Conservation (phyloP, 2,329 filamentous ascomycete genomes). For the Microcyclosporella mali region DNA sequence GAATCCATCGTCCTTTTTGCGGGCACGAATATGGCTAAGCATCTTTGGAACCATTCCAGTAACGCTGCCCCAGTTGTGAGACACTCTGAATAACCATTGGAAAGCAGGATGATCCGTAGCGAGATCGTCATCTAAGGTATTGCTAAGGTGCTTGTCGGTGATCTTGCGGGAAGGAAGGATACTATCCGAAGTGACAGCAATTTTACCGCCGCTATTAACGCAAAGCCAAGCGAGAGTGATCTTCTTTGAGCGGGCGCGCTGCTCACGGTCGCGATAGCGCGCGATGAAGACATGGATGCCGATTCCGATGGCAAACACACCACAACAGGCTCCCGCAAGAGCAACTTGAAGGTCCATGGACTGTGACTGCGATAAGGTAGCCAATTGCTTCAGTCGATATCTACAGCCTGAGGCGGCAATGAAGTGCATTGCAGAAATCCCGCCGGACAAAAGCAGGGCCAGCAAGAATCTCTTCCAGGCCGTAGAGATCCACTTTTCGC, state of each 20-base stretch:
- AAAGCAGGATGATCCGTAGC: slow-evolving; percentile 71
- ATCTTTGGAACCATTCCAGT: slow-evolving; percentile 64
- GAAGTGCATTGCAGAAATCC: slow-evolving; percentile 89
- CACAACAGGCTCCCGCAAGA: slow-evolving; percentile 60
- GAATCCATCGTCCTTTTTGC: slow-evolving; percentile 26
- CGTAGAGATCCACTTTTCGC: slow-evolving; percentile 67
- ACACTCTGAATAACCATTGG: slow-evolving; percentile 80
- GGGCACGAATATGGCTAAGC: slow-evolving; percentile 59
- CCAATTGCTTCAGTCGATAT: slow-evolving; percentile 54
- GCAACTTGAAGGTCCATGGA: slow-evolving; percentile 62
- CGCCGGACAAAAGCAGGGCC: slow-evolving; percentile 61
- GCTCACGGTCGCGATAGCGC: slow-evolving; percentile 31
- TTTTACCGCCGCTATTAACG: slow-evolving; percentile 60
- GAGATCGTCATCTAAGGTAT: slow-evolving; percentile 66
- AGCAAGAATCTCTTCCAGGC: slow-evolving; percentile 69
- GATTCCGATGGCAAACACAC: slow-evolving; percentile 34
- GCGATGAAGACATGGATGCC: slow-evolving; percentile 34
- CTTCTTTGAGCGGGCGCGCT: slow-evolving; percentile 46
- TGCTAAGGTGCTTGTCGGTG: slow-evolving; percentile 64
- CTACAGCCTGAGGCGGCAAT: slow-evolving; percentile 65
- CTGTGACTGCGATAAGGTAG: slow-evolving; percentile 34
- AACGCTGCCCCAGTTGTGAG: slow-evolving; percentile 68
- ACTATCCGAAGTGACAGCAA: slow-evolving; percentile 65
- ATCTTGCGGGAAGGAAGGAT: slow-evolving; percentile 67
- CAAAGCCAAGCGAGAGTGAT: slow-evolving; percentile 54